Evolutionary conservation across 148 eudicot genomes (phyloP).

Genomic region (Linanthus parryae): DNA sequence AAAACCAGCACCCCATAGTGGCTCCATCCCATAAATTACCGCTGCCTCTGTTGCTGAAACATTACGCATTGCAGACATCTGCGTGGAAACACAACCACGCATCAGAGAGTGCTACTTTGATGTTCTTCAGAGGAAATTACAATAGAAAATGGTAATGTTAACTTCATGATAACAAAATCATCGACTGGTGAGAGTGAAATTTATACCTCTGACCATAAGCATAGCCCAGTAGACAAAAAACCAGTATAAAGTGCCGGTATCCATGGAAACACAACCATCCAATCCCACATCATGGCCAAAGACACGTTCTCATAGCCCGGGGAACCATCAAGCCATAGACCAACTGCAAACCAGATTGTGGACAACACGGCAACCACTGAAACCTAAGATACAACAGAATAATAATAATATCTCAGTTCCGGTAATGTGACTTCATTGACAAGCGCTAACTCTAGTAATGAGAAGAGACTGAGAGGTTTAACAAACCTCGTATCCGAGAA

Average conservation of each 20-base stretch:
- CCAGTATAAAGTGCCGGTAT: constrained; percentile 73
- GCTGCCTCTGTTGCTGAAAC: constrained; percentile 72
- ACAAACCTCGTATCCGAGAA: constrained; percentile 70
- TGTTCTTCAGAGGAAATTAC: background rate
- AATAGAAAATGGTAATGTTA: background rate
- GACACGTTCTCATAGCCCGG: constrained; percentile 18
- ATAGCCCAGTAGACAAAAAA: constrained; percentile 51
- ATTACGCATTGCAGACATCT: constrained; percentile 69
- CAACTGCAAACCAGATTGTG: constrained; percentile 40
- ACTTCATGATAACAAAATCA: background rate
- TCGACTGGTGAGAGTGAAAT: background rate
- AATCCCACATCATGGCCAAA: constrained; percentile 26
- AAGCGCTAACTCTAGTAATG: too few species aligned
- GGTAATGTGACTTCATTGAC: too few species aligned
- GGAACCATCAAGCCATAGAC: constrained; percentile 25
- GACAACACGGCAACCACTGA: constrained; percentile 51
- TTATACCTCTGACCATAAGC: constrained; percentile 76
- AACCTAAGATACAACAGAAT: too few species aligned
- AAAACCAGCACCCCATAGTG: constrained; percentile 84
- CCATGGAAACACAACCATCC: constrained; percentile 51
- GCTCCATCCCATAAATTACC: constrained; percentile 59
- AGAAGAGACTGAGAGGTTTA: background rate
- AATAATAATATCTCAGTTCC: too few species aligned
- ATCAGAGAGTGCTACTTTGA: background rate
- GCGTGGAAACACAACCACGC: constrained; percentile 4